These are phyloP conservation scores for Talaromyces sp. DNA, from an alignment of 2,329 filamentous ascomycete genomes.

Conservation along the genomic window DNA sequence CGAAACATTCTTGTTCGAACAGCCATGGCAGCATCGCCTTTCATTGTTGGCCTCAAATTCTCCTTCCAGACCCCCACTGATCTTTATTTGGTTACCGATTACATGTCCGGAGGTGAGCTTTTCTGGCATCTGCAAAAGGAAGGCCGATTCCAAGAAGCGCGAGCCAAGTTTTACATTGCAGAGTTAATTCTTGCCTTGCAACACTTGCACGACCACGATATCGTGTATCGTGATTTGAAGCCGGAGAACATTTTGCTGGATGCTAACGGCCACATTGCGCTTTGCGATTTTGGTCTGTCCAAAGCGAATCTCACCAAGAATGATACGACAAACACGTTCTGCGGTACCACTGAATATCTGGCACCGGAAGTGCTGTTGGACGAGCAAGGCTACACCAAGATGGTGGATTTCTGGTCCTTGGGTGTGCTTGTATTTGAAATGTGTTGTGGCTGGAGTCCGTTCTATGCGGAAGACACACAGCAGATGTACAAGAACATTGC, in stretches of 20 bases:
- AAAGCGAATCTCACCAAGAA: slow-evolving; percentile 97
- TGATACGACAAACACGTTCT: slow-evolving; percentile 98
- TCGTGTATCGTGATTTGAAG: slow-evolving; percentile 96
- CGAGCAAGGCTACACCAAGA: slow-evolving; percentile 97
- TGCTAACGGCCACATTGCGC: slow-evolving; percentile 93
- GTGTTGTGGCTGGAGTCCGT: slow-evolving; percentile 99
- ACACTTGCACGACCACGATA: slow-evolving; percentile 93
- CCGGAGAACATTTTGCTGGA: slow-evolving; percentile 96
- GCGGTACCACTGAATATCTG: slow-evolving; percentile 95
- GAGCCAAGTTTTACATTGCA: slow-evolving; percentile 98
- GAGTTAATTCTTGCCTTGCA: slow-evolving; percentile 93
- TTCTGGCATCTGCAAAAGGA: slow-evolving; percentile 99
- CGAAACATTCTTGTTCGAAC: slow-evolving; percentile 96
- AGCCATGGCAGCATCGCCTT: slow-evolving; percentile 90
- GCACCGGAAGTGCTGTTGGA: slow-evolving; percentile 93
- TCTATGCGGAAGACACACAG: slow-evolving; percentile 98
- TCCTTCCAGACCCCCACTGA: slow-evolving; percentile 98
- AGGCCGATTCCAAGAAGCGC: slow-evolving; percentile 87
- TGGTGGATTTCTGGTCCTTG: slow-evolving; percentile 99
- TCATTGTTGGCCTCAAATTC: slow-evolving; percentile 97
- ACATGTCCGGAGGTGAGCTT: slow-evolving; percentile 97
- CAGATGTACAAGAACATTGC: slow-evolving; percentile 99
- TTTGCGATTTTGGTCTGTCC: slow-evolving; percentile 95
- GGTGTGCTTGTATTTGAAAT: slow-evolving; percentile 98
- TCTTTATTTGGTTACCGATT: slow-evolving; percentile 96